Percentiles rank a stretch among this genome's conserved stretches.
These are phyloP conservation scores for Cymbopogon citratus DNA, from an alignment of 176 grass and related monocot genomes.

Conservation along the genomic window DNA sequence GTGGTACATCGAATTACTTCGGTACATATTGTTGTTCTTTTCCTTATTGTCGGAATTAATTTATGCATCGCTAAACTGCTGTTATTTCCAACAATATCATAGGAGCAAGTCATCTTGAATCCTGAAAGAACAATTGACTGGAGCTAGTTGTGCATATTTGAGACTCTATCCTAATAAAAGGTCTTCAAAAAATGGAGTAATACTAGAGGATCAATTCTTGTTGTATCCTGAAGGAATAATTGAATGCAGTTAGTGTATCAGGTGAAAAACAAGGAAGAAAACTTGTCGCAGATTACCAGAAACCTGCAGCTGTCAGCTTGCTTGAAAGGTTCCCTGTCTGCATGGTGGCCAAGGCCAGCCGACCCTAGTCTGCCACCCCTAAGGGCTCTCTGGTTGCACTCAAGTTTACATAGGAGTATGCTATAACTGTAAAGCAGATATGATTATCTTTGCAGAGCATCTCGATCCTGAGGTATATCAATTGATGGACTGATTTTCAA, in stretches of 20 bases:
- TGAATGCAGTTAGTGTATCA: no score
- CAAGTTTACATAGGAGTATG: slow-evolving; percentile 13
- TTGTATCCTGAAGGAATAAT: no score
- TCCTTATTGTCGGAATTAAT: no score
- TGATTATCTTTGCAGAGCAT: no score
- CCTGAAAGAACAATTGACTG: not conserved
- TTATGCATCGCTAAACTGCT: no score
- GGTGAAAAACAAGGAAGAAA: not conserved
- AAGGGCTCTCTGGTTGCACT: not conserved
- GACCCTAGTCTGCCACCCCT: not conserved
- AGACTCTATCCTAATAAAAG: no score
- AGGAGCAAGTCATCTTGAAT: not conserved
- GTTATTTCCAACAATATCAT: no score
- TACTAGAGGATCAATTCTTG: no score
- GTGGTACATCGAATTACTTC: no score
- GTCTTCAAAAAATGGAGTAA: no score
- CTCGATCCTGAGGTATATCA: not conserved
- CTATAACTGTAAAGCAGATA: not conserved
- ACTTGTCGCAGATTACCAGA: not conserved
- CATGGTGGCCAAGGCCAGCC: slow-evolving; percentile 17
- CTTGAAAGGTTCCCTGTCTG: not conserved
- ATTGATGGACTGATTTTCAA: not conserved
- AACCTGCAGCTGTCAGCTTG: not conserved
- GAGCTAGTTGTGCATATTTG: not conserved
- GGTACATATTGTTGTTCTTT: no score